Evolutionary conservation across 257 asterid species (phyloP), one percentile per base, ranked within the genome.

Genomic region (Coffea canephora): DNA sequence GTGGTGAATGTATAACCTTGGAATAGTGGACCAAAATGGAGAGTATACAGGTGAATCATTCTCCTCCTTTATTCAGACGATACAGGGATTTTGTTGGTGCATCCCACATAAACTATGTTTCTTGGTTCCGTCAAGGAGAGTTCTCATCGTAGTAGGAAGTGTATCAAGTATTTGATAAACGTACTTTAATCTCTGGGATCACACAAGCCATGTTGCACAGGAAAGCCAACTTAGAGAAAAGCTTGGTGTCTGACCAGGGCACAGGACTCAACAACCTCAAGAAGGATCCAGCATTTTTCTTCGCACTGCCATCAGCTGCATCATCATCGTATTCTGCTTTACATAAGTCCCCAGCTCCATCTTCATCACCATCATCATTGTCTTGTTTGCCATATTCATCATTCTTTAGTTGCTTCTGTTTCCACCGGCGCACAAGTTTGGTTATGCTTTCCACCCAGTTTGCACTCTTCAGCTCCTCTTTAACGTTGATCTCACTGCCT

Each of bases 201-300:
- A 79, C 93, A 75, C 93, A 94, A 6, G 97, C 98, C 93, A 91
- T 88, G 95, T 93, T 91, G 86, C 96, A 89, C 82, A 95, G 78
- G 91, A 93, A 93, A 50, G 98, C 97, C 69, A 95, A 75, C 85
- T 85, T 90, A 15, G 98, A 85, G 82, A 91, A 91, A 57, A 80
- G 87, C 90, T 84, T 93, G n/a, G 92, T 82, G 65, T 95, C 95
- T 10, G 97, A 89, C 92, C 94, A 88, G 3, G 96, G 83, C 39
- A 91, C 94, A 6, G 76, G 78, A 19, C 83, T 72, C 71, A 94
- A 82, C 84, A 94, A 65, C 8, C 84, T 73, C 25, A 90, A 83
- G 85, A 94, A 93, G 10, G 79, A 55, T 54, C 87, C 90, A n/a
- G 75, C 71, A 55, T 94, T 94, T 23, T 90, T 75, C 31, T 39